Base-by-base conservation (phyloP, 768 basidiomycete genomes). In the Psilocybe azurescens region DNA sequence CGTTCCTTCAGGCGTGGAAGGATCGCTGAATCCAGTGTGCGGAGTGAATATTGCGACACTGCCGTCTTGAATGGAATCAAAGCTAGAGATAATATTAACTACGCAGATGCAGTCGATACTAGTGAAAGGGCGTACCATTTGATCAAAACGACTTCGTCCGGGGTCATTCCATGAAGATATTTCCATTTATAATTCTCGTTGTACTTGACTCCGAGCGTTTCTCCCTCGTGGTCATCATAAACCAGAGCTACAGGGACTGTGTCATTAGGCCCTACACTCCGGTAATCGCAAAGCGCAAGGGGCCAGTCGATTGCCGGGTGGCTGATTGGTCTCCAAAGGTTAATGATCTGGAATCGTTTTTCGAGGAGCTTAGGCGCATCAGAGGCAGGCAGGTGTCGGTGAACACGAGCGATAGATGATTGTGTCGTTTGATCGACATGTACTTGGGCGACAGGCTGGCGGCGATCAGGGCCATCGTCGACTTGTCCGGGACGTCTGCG, bases 1-100 rank as follows among this genome's bases (percentile, higher is more conserved):
- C 0, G 83, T 76, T 49, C 76, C 83, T 39, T 74, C 68, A 1
- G 86, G 86, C 3, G 84, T 86, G 1, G 75, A 74, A 1, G 83
- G 81, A 61, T 89, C 87, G 32, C 76, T 61, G 71, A 89, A 89
- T 2, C 79, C 86, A n/a, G 84, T 86, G 66, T 90, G 89, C 4
- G 88, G 86, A 0, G 87, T 86, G 56, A 88, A 80, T 13, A 77
- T 67, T 0, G 87, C 84, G 14, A 85, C 81, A 60, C 78, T 79
- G 1, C 79, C 81, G 60, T 82, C 79, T 56, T 79, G 72, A 30
- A 75, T 38, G 0, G 79, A 77, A 56, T 73, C 72, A 39, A 69
- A 72, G 58, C 72, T 74, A 61, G 3, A 16, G 52, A 13, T 5
- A 20, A 20, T 20, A 20, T 20, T 20, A 20, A 20, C 20, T 20